A percentile compares a stretch with the other conserved stretches of the same genome.
These are phyloP conservation scores for Venustampulla echinocandica DNA, from an alignment of 495 filamentous ascomycete species.

Conservation along the genomic window DNA sequence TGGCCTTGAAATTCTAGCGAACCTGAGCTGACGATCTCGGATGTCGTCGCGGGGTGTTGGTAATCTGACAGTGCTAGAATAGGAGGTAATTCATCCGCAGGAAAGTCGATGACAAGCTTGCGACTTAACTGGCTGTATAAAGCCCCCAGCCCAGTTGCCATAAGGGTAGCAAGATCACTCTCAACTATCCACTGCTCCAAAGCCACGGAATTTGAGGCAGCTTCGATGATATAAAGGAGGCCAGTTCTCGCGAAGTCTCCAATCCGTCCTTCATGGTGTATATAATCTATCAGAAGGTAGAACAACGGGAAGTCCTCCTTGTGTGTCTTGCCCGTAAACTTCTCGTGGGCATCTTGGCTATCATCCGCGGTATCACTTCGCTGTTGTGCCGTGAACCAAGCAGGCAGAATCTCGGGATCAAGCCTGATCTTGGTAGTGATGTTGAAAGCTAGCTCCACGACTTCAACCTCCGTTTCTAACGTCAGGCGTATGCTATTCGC, in stretches of 20 bases:
- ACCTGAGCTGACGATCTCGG: slow-evolving; percentile 61
- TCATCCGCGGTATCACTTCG: slow-evolving; percentile 23
- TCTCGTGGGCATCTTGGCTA: slow-evolving; percentile 38
- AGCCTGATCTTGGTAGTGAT: slow-evolving; percentile 90
- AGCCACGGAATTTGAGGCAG: slow-evolving; percentile 68
- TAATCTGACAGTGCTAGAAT: slow-evolving; percentile 85
- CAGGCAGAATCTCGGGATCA: slow-evolving; percentile 71
- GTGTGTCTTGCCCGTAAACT: slow-evolving; percentile 76
- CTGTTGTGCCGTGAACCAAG: slow-evolving; percentile 66
- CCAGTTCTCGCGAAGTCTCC: slow-evolving; percentile 98
- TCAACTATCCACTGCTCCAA: slow-evolving; percentile 95
- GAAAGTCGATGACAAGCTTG: slow-evolving; percentile 55
- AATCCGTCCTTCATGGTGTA: slow-evolving; percentile 84
- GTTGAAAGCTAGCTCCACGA: slow-evolving; percentile 88
- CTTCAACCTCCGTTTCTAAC: slow-evolving; percentile 67
- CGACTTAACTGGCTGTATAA: slow-evolving; percentile 93
- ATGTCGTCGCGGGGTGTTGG: slow-evolving; percentile 47
- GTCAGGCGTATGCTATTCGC: slow-evolving; percentile 51
- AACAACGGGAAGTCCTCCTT: slow-evolving; percentile 94
- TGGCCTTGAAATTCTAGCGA: slow-evolving; percentile 64
- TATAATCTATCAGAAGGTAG: slow-evolving; percentile 89
- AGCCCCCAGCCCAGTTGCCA: slow-evolving; percentile 92
- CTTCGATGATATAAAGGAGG: slow-evolving; percentile 90
- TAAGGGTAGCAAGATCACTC: slow-evolving; percentile 90
- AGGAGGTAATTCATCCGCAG: slow-evolving; percentile 59